A percentile compares a stretch with the other conserved stretches of the same genome.
Evolutionary conservation across 345 rosid genomes (phyloP).

Genomic region (Camelina laxa): DNA sequence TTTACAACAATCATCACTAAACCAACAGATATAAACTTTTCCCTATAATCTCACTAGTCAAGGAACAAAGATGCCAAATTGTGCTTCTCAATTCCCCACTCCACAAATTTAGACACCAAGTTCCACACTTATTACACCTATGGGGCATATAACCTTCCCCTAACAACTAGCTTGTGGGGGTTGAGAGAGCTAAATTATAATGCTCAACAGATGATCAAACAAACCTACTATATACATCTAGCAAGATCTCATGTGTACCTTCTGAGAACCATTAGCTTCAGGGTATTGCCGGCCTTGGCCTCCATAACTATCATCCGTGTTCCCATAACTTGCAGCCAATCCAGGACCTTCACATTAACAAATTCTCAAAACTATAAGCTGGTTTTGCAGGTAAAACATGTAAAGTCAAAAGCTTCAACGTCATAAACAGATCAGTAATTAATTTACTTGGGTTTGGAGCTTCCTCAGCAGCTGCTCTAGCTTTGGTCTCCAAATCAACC

Average conservation of each 20-base stretch:
- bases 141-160: too few relatives aligned
- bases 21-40: too few relatives aligned
- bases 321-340: conserved; percentile 53
- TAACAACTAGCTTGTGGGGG: too few relatives aligned
- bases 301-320: conserved; percentile 48
- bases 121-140: too few relatives aligned
- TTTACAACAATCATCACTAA: too few relatives aligned
- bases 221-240: neutral
- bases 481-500: conserved; percentile 56
- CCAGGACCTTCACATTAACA: conserved; percentile 46
- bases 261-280: conserved; percentile 53
- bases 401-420: conserved; percentile 22
- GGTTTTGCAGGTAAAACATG: neutral
- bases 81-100: too few relatives aligned
- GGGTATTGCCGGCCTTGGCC: conserved; percentile 39
- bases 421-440: conserved; percentile 1
- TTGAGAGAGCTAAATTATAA: too few relatives aligned
- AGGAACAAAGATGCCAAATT: too few relatives aligned
- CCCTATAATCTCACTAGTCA: too few relatives aligned
- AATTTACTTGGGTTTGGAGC: conserved; percentile 55
- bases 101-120: too few relatives aligned
- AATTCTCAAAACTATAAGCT: conserved; percentile 22
- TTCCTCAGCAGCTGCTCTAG: conserved; percentile 46
- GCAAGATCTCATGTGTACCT: conserved; percentile 47
- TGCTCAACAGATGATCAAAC: neutral